phyloP scores from a whole-genome alignment of 768 basidiomycete genomes.

The Termitomyces sp. region DNA sequence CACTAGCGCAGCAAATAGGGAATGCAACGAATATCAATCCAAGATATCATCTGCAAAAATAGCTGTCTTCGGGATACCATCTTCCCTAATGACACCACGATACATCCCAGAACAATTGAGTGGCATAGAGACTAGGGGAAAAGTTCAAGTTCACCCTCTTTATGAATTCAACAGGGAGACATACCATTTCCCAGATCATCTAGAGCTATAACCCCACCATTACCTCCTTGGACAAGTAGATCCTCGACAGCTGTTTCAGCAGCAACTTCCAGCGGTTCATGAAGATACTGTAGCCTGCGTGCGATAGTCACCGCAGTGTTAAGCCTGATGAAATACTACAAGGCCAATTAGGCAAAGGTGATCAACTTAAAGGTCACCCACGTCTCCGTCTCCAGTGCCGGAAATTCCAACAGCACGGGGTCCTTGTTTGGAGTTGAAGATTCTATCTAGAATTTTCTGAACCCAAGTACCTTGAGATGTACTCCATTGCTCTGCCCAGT shows the following conservation, averaged over 20 bases:
- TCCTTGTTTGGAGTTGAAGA: slow-evolving; percentile 22
- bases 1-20: neutral
- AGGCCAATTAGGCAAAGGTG: neutral
- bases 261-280: slow-evolving; percentile 54
- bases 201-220: slow-evolving; percentile 73
- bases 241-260: slow-evolving; percentile 51
- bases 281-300: slow-evolving; percentile 54
- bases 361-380: slow-evolving; percentile 26
- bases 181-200: slow-evolving; percentile 67
- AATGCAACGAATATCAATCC: slow-evolving; percentile 5
- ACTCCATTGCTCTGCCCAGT: slow-evolving; percentile 82
- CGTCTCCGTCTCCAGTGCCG: slow-evolving; percentile 84
- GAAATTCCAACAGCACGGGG: slow-evolving; percentile 63
- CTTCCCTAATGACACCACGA: slow-evolving; percentile 64
- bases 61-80: slow-evolving; percentile 69
- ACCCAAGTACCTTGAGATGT: slow-evolving; percentile 22
- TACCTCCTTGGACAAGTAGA: slow-evolving; percentile 51
- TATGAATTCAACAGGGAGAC: slow-evolving; percentile 9
- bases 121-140: slow-evolving; percentile 57
- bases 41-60: slow-evolving; percentile 70
- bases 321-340: slow-evolving; percentile 72
- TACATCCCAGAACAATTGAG: slow-evolving; percentile 83
- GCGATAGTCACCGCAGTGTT: slow-evolving; percentile 64
- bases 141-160: neutral
- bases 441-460: slow-evolving; percentile 22